These are phyloP conservation scores for Plasmodium falciparum DNA, from an alignment of 169 alveolate genomes.

Conservation along the genomic window DNA sequence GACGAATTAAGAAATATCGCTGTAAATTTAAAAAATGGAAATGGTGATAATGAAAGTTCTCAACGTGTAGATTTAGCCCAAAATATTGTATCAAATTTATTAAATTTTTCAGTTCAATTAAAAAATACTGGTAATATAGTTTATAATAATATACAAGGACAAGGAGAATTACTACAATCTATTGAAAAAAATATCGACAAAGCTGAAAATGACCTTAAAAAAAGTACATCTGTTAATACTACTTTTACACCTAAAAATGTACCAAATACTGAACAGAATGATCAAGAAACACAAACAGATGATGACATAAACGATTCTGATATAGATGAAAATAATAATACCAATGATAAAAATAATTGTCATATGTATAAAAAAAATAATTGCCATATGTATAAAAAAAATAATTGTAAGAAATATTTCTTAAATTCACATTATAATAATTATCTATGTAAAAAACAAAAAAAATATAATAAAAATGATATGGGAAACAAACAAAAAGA, in stretches of 20 bases:
- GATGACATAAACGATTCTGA: not conserved
- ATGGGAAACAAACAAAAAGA: not conserved
- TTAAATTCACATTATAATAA: not conserved
- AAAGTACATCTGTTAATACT: conserved; percentile 27
- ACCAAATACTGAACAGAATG: not conserved
- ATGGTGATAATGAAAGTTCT: conserved; percentile 27
- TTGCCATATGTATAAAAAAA: no score
- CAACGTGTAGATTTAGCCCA: conserved; percentile 73
- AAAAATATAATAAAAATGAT: not conserved
- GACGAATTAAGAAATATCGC: conserved; percentile 52
- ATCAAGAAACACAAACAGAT: not conserved
- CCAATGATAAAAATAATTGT: no score
- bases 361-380: no score
- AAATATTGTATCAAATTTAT: conserved; percentile 57
- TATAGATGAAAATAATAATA: no score
- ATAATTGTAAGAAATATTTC: no score
- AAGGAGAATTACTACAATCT: conserved; percentile 47
- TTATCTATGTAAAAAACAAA: not conserved
- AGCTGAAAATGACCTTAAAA: conserved; percentile 24
- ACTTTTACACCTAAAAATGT: not conserved
- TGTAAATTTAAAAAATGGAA: conserved; percentile 35
- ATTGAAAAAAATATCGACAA: conserved; percentile 25
- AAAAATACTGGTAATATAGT: conserved; percentile 76
- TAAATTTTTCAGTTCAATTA: conserved; percentile 57
- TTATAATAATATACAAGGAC: conserved; percentile 73